Base-by-base conservation (phyloP, 2,329 filamentous ascomycete species). In the Cadophora sp. region DNA sequence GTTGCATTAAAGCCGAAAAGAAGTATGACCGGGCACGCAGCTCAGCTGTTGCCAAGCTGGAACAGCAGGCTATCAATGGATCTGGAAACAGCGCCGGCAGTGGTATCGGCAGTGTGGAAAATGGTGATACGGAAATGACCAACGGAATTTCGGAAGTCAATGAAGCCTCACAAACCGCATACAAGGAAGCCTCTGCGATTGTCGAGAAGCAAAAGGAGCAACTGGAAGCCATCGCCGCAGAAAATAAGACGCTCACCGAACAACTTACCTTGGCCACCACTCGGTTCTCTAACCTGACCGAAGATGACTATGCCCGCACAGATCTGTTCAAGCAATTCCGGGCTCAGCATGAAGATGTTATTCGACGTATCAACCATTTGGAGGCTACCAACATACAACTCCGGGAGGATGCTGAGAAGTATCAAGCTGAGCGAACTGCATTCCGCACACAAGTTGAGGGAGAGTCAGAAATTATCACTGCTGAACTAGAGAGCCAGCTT, bases 1-100 rank as follows among this genome's bases (percentile, higher is more conserved):
- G 96, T 72, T 98, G 97, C 77, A 93, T 98, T 83, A 92, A 97
- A 73, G 96, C 96, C 0, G 96, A 99, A 79, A 97, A 97, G 83
- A 96, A 94, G 78, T 84, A 98, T 63, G 96, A 99, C 78, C 89
- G 96, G 53, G 88, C 91, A 27, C 95, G 93, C 80, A 99, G 96
- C 77, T 83, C 89, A 19, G 94, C 97, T 67, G 94, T 97, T 1
- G 92, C 94, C 70, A 97, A 97, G 78, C 81, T 99, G 68, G 96
- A 98, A 79, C 92, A 93, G 75, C 93, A 97, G 80, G 94, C 94
- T 37, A 87, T 94, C 62, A 86, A 92, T 68, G 91, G 91, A 67
- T 88, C 87, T 16, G 79, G 81, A 53, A 80, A 76, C 64, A 76
- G 77, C 60, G 72, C 75, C n/a, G 77, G 75, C 62, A 79, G 75